These are phyloP conservation scores for Kingdonia uniflora DNA, from an alignment of 164 flowering plant species.

Conservation along the genomic window DNA sequence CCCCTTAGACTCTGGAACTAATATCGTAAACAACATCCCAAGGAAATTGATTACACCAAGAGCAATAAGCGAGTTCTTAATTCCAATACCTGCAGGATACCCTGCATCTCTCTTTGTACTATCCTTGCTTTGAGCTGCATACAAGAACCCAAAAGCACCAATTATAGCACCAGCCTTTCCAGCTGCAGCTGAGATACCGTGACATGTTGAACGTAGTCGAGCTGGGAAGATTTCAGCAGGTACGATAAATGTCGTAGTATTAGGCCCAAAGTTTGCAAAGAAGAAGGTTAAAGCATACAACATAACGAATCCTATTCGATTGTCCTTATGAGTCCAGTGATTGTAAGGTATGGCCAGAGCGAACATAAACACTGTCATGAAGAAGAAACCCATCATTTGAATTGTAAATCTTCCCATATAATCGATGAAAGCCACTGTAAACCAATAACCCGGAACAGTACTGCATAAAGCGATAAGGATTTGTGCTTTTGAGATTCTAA, in stretches of 20 bases:
- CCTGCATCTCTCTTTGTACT: conserved; percentile 1
- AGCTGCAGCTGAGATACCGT: conserved; percentile 2
- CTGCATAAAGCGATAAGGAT: conserved; percentile 3
- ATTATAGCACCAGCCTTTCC: conserved; percentile 9
- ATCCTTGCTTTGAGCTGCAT: conserved; percentile 8
- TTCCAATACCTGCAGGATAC: conserved; percentile 3
- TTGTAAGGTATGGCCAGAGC: not conserved
- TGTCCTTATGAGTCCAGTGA: conserved; percentile 1
- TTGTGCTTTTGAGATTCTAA: conserved; percentile 3
- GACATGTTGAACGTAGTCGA: conserved; percentile 3
- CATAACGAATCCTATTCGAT: conserved; percentile 2
- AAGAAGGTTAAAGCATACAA: conserved; percentile 5
- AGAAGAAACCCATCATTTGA: conserved; percentile 6
- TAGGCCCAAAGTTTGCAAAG: conserved; percentile 8
- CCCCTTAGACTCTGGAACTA: conserved; percentile 6
- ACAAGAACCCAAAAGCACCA: conserved; percentile 7
- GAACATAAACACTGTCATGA: conserved; percentile 8
- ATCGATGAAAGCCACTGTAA: conserved; percentile 4
- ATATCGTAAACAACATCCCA: conserved; percentile 1
- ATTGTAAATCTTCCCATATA: conserved; percentile 2
- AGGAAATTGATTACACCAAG: conserved; percentile 6
- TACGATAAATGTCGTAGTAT: conserved; percentile 4
- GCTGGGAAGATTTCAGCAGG: conserved; percentile 8
- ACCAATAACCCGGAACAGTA: conserved; percentile 6
- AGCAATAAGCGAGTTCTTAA: not conserved